Evolutionary conservation across 1,284 basidiomycete genomes (phyloP), one percentile per base, ranked within the genome.

Genomic region (Sparassis latifolia): DNA sequence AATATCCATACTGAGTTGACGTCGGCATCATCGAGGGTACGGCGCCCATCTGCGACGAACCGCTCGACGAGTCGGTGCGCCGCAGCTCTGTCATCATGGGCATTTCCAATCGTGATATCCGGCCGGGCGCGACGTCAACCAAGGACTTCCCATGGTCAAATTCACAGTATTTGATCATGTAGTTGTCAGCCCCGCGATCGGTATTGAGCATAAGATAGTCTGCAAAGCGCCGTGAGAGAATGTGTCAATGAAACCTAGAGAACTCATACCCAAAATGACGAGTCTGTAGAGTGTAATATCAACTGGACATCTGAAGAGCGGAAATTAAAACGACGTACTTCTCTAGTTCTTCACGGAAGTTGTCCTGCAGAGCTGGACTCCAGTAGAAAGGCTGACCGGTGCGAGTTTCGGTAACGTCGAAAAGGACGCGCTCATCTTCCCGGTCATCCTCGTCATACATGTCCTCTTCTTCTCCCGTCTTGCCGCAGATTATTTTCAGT

Each of bases 191-290:
- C 38, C 83, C 87, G 48, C 86, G 80, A 59, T 89, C 89, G 9
- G 91, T 93, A 66, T 92, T 92, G 51, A 89, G 79, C 89, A 93
- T 93, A 43, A 94, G 75, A 67, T 86, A 92, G 68, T 93, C 92
- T 83, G 63, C 5, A 31, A 51, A 33, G 35, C 35, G 1, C 35
- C 7, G 6, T 12, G 12, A 37, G 35, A 6, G 12, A 37, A 37
- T 7, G 35, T 12, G 20, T 20, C 20, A 20, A 20, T 20, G 20
- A 20, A 20, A 20, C 20, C 20, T 20, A 48, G 29, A 49, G 41
- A 5, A 30, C 27, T 44, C 66, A 37, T 67, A 88, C 84, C 89
- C 62, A 93, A 70, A 52, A 92, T 86, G 32, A 93, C 88, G 30
- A 94, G 79, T 62, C 86, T 89, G 54, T 12, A 57, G 20, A 20